Base-by-base conservation (phyloP, 2,329 filamentous ascomycete genomes). In the Escovopsis sp. region DNA sequence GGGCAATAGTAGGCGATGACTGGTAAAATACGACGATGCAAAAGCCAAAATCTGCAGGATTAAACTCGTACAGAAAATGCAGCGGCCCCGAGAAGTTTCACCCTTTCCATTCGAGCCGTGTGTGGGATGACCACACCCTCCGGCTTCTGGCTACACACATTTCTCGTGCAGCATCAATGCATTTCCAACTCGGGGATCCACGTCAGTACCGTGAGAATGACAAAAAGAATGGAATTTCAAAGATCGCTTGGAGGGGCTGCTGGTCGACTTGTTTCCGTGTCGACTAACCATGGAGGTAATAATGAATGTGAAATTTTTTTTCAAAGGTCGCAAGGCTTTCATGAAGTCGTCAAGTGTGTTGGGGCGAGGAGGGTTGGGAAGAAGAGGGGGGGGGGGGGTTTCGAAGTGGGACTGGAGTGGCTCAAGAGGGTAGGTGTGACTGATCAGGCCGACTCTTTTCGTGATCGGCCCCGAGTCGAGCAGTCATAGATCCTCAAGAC, bases 61-160 rank as follows among this genome's bases (percentile, higher is more conserved):
- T 38, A 42, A 40, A 43, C 44, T 43, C 18, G 38, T 45, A 45
- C 44, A 45, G 41, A 45, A 40, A 26, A 30, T 30, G 44, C 23
- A 23, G 28, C 15, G 26, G 19, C 38, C 40, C 34, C 43, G 40
- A 45, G 43, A 18, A 43, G 44, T 39, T 40, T 19, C 18, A 26
- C 32, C 23, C 23, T 23, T 23, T 23, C 6, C 23, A 6, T 23
- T 23, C 23, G 23, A 23, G 23, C 23, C 26, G 36, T 38, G 12
- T 23, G 36, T 38, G 19, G n/a, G n/a, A 36, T n/a, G 34, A n/a
- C 11, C 19, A 36, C 34, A n/a, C 7, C 34, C 12, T 36, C 34
- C 19, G 34, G 4, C n/a, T 36, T 39, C 23, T 15, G 28, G 33
- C 26, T 30, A 30, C 19, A 33, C 26, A 7, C 6, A 11, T 11